A percentile compares a stretch with the other conserved stretches of the same genome.
phyloP scores from a whole-genome alignment of 176 grass and related monocot species.

The Poa pratensis region DNA sequence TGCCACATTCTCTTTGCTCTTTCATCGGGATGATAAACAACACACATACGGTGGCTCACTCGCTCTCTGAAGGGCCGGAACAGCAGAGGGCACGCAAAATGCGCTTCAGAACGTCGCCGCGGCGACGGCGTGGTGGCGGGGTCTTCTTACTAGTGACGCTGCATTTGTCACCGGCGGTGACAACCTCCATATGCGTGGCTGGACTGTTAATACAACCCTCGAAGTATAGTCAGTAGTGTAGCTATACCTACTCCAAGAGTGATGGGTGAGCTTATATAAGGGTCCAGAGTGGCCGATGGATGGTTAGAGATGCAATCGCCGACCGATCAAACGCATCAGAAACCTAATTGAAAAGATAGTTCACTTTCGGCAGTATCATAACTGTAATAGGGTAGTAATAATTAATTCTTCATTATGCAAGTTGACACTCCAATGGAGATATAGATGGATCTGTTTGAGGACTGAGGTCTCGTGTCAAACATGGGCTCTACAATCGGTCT shows the following conservation, averaged over 20 bases:
- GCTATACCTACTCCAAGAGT: neutral
- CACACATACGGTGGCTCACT: neutral
- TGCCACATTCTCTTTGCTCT: neutral
- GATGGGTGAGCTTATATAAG: constrained; percentile 15
- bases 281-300: neutral
- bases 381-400: neutral
- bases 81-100: neutral
- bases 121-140: neutral
- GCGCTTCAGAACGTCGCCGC: neutral
- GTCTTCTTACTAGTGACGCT: neutral
- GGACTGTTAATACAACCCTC: neutral
- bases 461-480: neutral
- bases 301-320: neutral
- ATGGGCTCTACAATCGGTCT: neutral
- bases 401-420: neutral
- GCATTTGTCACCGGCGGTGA: neutral
- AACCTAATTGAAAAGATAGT: neutral
- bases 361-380: constrained; percentile 46
- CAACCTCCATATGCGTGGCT: neutral
- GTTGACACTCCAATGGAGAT: neutral
- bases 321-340: neutral
- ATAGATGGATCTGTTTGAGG: neutral
- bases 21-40: neutral
- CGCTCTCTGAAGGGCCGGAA: neutral
- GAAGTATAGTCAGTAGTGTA: neutral